phyloP scores from a whole-genome alignment of 768 basidiomycete species.

The Lactarius pseudohatsudake region DNA sequence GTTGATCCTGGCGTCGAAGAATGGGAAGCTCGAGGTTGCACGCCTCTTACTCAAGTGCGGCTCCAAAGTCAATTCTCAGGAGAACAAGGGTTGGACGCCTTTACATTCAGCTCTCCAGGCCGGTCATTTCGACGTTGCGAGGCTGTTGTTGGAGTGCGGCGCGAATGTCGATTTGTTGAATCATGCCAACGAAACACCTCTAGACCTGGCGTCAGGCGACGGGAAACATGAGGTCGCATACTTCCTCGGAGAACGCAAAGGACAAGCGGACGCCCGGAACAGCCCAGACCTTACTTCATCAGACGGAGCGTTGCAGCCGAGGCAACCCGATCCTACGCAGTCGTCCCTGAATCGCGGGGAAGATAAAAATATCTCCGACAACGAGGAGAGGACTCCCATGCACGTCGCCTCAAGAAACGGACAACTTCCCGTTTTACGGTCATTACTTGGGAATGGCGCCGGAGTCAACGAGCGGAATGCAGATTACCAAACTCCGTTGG shows the following conservation, averaged over 20 bases:
- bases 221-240: not conserved
- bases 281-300: not conserved
- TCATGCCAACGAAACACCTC: not conserved
- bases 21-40: too few relatives aligned
- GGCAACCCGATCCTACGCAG: not conserved
- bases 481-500: not conserved
- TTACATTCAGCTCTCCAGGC: too few relatives aligned
- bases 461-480: not conserved
- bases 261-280: not conserved
- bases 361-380: not conserved
- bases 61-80: too few relatives aligned
- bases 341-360: not conserved
- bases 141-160: too few relatives aligned
- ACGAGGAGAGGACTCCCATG: not conserved
- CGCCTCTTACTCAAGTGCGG: too few relatives aligned
- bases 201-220: not conserved
- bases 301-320: too few relatives aligned
- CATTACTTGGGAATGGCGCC: not conserved
- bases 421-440: not conserved
- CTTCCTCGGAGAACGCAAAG: not conserved
- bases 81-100: too few relatives aligned
- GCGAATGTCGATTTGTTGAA: not conserved
- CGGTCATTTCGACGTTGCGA: too few relatives aligned
- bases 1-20: too few relatives aligned
- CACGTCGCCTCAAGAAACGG: not conserved